These are phyloP conservation scores for Suillus decipiens DNA, from an alignment of 768 basidiomycete species.

Conservation along the genomic window DNA sequence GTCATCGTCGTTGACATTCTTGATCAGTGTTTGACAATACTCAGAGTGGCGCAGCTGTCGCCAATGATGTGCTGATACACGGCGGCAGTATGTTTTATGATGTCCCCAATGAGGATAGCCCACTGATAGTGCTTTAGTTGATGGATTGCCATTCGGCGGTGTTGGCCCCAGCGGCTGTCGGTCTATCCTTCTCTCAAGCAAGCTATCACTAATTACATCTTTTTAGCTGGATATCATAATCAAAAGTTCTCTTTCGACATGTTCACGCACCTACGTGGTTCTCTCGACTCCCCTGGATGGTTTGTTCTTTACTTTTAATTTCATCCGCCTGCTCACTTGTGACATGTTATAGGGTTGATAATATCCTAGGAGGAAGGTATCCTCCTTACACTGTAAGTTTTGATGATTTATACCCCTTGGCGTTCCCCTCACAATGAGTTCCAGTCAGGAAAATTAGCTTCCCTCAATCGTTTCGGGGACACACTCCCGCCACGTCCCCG, in stretches of 20 bases:
- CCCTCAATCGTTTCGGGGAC: slow-evolving; percentile 18
- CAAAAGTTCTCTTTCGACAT: slow-evolving; percentile 76
- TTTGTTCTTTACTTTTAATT: slow-evolving; percentile 8
- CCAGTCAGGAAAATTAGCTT: slow-evolving; percentile 29
- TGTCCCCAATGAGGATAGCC: background rate
- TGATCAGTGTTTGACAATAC: slow-evolving; percentile 65
- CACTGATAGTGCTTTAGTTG: slow-evolving; percentile 33
- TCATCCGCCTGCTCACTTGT: slow-evolving; percentile 7
- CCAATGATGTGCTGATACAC: slow-evolving; percentile 73
- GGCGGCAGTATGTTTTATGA: slow-evolving; percentile 44
- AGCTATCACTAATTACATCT: background rate
- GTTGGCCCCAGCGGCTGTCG: slow-evolving; percentile 71
- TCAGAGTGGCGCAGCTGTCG: slow-evolving; percentile 65
- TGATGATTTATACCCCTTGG: background rate
- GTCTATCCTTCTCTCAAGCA: slow-evolving; percentile 24
- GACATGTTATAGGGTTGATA: slow-evolving; percentile 22
- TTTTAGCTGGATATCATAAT: slow-evolving; percentile 66
- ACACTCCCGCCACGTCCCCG: slow-evolving; percentile 26
- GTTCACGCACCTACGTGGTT: slow-evolving; percentile 74
- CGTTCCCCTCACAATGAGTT: background rate
- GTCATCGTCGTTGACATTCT: slow-evolving; percentile 7
- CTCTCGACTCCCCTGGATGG: slow-evolving; percentile 45
- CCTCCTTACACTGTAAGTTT: slow-evolving; percentile 32
- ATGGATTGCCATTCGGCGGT: slow-evolving; percentile 76
- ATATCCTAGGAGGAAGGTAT: slow-evolving; percentile 27